Evolutionary conservation across 2,329 filamentous ascomycete genomes (phyloP).

Genomic region (Fusarium succisae): DNA sequence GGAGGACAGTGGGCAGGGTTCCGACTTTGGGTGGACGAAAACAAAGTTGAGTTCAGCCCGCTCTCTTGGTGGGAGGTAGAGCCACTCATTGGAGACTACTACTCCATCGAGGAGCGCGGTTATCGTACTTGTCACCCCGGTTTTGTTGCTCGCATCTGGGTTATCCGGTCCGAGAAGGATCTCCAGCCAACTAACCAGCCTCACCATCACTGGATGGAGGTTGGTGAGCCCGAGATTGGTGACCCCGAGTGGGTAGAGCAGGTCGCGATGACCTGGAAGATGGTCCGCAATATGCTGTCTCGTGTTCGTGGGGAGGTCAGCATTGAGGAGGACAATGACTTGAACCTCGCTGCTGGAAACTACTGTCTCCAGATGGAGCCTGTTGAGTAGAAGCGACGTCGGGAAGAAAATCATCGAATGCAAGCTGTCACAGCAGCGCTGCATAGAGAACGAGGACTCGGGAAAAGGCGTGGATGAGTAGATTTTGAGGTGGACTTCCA

Average conservation of each 20-base stretch:
- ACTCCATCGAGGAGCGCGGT: not conserved
- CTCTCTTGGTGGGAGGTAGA: not conserved
- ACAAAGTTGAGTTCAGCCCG: not conserved
- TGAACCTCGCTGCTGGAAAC: fast-evolving
- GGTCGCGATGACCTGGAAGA: not conserved
- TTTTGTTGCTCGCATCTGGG: not conserved
- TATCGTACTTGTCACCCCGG: not conserved
- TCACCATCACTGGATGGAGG: not conserved
- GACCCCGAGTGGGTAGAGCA: not conserved
- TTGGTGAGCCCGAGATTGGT: not conserved
- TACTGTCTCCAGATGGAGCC: not conserved
- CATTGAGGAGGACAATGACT: fast-evolving
- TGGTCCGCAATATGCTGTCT: not conserved
- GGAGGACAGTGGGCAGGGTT: not conserved
- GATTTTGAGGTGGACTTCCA: not conserved
- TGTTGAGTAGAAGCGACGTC: fast-evolving
- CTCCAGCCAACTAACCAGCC: not conserved
- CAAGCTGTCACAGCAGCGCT: not conserved
- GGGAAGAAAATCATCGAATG: not conserved
- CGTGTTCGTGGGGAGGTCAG: not conserved
- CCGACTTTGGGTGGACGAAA: not conserved
- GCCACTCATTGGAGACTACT: not conserved
- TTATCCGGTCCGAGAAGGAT: not conserved
- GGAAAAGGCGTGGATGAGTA: not conserved
- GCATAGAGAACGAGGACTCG: no score